Base-by-base conservation (phyloP, 225 moss, liverwort and hornwort genomes). In the Marchantia polymorpha region DNA sequence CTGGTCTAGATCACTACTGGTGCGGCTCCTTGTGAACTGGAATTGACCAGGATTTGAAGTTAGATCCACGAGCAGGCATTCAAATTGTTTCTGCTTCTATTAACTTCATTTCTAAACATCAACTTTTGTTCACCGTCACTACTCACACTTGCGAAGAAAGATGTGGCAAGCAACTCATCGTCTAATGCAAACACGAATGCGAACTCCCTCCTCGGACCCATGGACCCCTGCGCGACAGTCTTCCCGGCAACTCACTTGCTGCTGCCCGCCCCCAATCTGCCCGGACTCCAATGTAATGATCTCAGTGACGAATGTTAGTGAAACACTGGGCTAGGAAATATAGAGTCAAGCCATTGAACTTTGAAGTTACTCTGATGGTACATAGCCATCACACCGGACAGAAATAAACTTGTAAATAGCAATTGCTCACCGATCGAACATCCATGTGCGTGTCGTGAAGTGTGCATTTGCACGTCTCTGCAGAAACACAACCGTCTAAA, bases 61-160 rank as follows among this genome's bases (percentile, higher is more conserved):
- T n/a, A n/a, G n/a, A n/a, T n/a, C n/a, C n/a, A n/a, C n/a, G n/a
- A n/a, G n/a, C n/a, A n/a, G n/a, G n/a, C n/a, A n/a, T n/a, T n/a
- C n/a, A n/a, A n/a, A n/a, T n/a, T n/a, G n/a, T n/a, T n/a, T n/a
- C n/a, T n/a, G n/a, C n/a, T 84, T 27, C 84, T 84, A 47, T 84
- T 84, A 72, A 84, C 84, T 0, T 84, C 56, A 84, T 84, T 60
- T 78, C 78, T 22, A 76, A 81, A 39, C 39, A 81, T 22, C 84
- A 81, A n/a, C n/a, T n/a, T n/a, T n/a, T n/a, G n/a, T n/a, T n/a
- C n/a, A n/a, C n/a, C n/a, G n/a, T 96, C 66, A 88, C 96, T 55
- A 92, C 96, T 79, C 96, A 96, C 66, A 94, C 91, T 29, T 96
- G 96, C 31, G 96, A 94, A 58, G 92, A 94, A 75, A 91, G 82